Evolutionary conservation across 306 rosid genomes (phyloP), one percentile per base, ranked within the genome.

Genomic region (Abrus pulchellus): DNA sequence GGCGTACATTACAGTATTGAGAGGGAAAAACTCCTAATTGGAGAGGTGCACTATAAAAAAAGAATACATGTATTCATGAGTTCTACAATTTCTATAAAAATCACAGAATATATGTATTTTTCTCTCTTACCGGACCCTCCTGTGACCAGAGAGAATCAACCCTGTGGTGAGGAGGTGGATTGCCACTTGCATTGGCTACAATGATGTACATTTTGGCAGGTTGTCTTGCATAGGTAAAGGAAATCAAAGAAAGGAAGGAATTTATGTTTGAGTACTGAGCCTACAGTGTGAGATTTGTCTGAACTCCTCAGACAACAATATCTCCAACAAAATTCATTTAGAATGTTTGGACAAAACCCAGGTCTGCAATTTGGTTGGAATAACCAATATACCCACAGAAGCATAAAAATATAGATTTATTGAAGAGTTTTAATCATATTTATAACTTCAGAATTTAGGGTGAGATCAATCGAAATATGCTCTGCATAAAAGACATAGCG

Each of bases 121-220:
- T 20, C 20, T 20, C 20, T 20, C 20, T 20, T 20, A 20, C 20
- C 20, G 20, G 20, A 20, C 20, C 20, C 20, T 20, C 20, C 20
- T 20, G 20, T 20, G 20, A 20, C 20, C 20, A 20, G 20, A 20
- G 20, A 20, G 20, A 20, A 20, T 20, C 20, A 20, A 20, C 20
- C 20, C 20, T 20, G 20, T 20, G 20, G 20, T 20, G 20, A 20
- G 20, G 20, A 20, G 20, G 20, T 20, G 40, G 4, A 2, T 36
- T 36, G 9, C 0, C 3, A 4, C 33, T 50, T 34, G 10, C 64
- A 34, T 20, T 55, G 66, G 54, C 27, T 54, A 56, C 33, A 30
- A 74, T 56, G 68, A 44, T 60, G 29, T 10, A 32, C 69, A 38
- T 30, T 57, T 43, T 57, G 56, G 69, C 70, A 45, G 80, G 61